Evolutionary conservation across 257 asterid species (phyloP), one percentile per base, ranked within the genome.

Genomic region (Nicotiana noctiflora): DNA sequence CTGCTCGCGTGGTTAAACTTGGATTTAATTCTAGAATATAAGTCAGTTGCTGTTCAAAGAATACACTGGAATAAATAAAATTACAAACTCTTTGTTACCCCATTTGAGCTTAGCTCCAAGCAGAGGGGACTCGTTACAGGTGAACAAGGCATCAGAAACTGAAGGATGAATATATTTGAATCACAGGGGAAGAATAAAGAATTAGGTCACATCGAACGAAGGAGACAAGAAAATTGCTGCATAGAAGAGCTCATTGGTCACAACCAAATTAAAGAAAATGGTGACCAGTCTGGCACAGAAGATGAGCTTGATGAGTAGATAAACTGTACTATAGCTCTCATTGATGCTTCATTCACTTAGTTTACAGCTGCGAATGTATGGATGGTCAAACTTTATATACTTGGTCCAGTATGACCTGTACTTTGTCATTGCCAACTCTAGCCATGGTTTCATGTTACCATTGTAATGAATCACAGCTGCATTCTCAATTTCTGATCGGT

Each of bases 371-470:
- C 88, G 92, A 74, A 92, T 70, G 66, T 90, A 92, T 29, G 96
- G 97, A 83, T 95, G 98, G 82, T 95, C 95, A 57, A 81, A 90
- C 82, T 91, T 95, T 81, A 95, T 88, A 81, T 93, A 93, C 89
- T 89, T 95, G 34, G 91, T 89, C 98, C 98, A 93, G 87, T 91
- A 93, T 5, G 97, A 85, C 84, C 90, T 91, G 87, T 95, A 93
- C 95, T 91, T 93, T 0, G 93, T 90, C 98, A 95, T 91, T 68
- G 97, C 99, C 92, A 95, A 81, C 85, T 95, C 99, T 70, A 95
- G 86, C 97, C 99, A 95, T 11, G 99, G 99, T 83, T 95, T 95
- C 98, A 95, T 93, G 90, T 95, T 95, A 85, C 99, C 99, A 7
- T 95, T 95, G 80, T 93, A 95, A 87, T 95, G 99, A 59, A 95